Evolutionary conservation across 2,329 filamentous ascomycete species (phyloP).

Genomic region (Beauveria sp.): DNA sequence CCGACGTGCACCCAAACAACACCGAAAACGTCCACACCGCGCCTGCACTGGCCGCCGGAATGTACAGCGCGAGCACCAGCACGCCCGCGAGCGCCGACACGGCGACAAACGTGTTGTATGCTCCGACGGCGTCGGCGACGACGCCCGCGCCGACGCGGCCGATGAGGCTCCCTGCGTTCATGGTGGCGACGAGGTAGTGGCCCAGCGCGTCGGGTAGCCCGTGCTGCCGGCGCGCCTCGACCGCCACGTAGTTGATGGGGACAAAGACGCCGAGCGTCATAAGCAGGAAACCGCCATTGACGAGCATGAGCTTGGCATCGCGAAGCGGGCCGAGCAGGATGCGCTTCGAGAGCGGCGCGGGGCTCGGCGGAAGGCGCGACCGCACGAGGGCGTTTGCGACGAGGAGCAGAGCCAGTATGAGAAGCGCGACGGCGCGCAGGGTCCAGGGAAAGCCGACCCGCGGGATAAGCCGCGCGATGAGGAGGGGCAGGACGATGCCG

Average conservation of each 20-base stretch:
- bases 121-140: slow-evolving; percentile 28
- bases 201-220: slow-evolving; percentile 22
- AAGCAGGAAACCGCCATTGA: slow-evolving; percentile 25
- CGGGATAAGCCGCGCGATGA: slow-evolving; percentile 23
- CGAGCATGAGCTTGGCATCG: slow-evolving; percentile 25
- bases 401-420: slow-evolving; percentile 24
- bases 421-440: slow-evolving; percentile 25
- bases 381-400: slow-evolving; percentile 23
- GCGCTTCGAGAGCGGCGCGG: not conserved
- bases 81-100: slow-evolving; percentile 35
- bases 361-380: slow-evolving; percentile 14
- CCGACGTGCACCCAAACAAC: slow-evolving; percentile 35
- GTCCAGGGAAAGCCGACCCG: slow-evolving; percentile 25
- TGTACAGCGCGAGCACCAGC: slow-evolving; percentile 35
- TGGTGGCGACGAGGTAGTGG: slow-evolving; percentile 29
- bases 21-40: slow-evolving; percentile 31
- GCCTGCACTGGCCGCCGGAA: slow-evolving; percentile 23
- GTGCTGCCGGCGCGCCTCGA: slow-evolving; percentile 21
- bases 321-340: slow-evolving; percentile 22
- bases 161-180: slow-evolving; percentile 32
- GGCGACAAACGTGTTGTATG: slow-evolving; percentile 36
- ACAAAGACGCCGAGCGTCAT: slow-evolving; percentile 30
- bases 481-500: slow-evolving; percentile 27
- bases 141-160: slow-evolving; percentile 27
- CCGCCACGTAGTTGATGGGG: slow-evolving; percentile 28